Evolutionary conservation across 1,284 basidiomycete species (phyloP).

Genomic region (Schizophyllum amplum): DNA sequence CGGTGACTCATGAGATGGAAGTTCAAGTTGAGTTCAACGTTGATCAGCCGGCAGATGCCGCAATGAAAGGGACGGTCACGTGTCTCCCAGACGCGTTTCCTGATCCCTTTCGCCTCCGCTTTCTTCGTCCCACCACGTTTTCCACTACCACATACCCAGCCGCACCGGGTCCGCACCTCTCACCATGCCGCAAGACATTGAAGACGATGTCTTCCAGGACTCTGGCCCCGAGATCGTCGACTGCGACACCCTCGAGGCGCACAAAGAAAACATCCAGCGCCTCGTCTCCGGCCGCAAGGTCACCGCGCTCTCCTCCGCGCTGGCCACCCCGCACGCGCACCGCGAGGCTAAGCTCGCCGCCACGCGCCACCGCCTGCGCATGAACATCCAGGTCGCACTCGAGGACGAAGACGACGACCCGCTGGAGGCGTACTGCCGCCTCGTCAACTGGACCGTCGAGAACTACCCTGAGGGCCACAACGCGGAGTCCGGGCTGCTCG

Average conservation of each 20-base stretch:
- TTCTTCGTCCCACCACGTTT: too few species aligned
- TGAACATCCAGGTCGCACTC: conserved; percentile 45
- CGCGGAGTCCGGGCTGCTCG: conserved; percentile 70
- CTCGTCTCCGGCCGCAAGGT: conserved; percentile 66
- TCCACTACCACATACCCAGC: too few species aligned
- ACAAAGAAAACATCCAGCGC: conserved; percentile 79
- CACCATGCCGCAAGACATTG: neutral
- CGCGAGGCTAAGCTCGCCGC: conserved; percentile 58
- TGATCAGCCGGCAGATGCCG: too few species aligned
- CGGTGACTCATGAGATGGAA: too few species aligned
- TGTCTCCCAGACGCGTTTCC: too few species aligned
- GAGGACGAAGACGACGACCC: conserved; percentile 48
- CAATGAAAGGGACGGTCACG: too few species aligned
- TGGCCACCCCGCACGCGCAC: conserved; percentile 66
- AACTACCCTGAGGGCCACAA: conserved; percentile 60
- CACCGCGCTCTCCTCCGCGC: conserved; percentile 61
- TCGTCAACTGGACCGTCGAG: conserved; percentile 67
- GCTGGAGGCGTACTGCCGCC: conserved; percentile 50
- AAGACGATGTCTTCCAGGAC: neutral
- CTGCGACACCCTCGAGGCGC: conserved; percentile 71
- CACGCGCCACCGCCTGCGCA: conserved; percentile 48
- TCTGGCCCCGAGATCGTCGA: conserved; percentile 44
- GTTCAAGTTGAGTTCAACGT: too few species aligned
- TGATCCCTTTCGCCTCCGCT: too few species aligned
- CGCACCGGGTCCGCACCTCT: too few species aligned